Percentiles rank a stretch among this genome's conserved stretches.
These are phyloP conservation scores for Apiotrichum montevideense DNA, from an alignment of 1,284 basidiomycete genomes.

Conservation along the genomic window DNA sequence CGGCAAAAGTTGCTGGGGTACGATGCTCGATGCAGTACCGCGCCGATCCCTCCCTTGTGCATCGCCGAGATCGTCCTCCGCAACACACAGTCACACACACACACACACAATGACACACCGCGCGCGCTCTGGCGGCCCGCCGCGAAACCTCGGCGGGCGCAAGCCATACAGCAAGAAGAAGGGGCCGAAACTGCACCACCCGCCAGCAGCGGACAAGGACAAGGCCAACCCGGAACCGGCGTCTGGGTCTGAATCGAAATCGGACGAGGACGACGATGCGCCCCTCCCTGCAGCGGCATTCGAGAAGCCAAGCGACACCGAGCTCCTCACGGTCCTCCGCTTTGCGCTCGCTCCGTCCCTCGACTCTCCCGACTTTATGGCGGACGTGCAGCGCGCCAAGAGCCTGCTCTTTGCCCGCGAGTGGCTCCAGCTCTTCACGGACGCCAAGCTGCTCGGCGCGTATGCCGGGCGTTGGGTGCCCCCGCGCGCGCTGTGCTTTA, in stretches of 20 bases:
- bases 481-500: constrained; percentile 43
- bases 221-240: neutral
- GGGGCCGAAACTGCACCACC: constrained; percentile 27
- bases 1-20: too few species aligned
- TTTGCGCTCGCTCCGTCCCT: constrained; percentile 23
- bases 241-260: too few species aligned
- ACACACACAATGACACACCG: constrained; percentile 34
- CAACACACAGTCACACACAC: too few species aligned
- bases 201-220: constrained; percentile 5
- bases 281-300: constrained; percentile 12
- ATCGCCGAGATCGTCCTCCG: too few species aligned
- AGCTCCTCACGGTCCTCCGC: constrained; percentile 33
- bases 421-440: constrained; percentile 44
- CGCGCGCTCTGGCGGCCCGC: constrained; percentile 32
- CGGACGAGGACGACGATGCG: neutral
- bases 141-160: neutral
- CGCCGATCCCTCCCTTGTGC: too few species aligned
- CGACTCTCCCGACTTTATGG: constrained; percentile 23
- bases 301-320: constrained; percentile 25
- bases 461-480: constrained; percentile 50
- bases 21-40: too few species aligned
- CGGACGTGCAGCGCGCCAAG: constrained; percentile 42
- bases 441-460: constrained; percentile 34
- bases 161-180: constrained; percentile 1
- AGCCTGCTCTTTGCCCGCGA: constrained; percentile 39